Base-by-base conservation (phyloP, 192 early-diverging fungal genomes). In the Backusella westeae region DNA sequence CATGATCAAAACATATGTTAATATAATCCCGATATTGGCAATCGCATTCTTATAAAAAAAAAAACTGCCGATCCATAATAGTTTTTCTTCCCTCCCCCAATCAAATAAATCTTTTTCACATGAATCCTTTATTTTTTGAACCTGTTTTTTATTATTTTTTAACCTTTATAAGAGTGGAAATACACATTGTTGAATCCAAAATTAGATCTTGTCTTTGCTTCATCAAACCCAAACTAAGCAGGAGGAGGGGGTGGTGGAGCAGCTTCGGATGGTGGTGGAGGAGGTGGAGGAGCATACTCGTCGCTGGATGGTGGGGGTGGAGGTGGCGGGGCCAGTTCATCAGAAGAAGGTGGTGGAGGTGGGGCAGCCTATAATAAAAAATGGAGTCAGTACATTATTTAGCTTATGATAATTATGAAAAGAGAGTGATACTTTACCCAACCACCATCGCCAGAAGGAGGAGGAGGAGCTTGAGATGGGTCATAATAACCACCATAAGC, bases 221-320 rank as follows among this genome's bases (percentile, higher is more conserved):
- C 26, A 53, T 3, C n/a, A n/a, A 53, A 56, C 12, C 26, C 26
- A 19, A 32, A 71, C 42, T 44, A 71, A 49, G 46, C 46, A 0
- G 85, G 77, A 17, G 85, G 85, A 12, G 82, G 80, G 10, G 85
- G 85, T 38, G 81, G 82, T 4, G 82, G 79, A 32, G 75, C 77
- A 21, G 82, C 75, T 17, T 80, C 78, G n/a, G 74, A 63, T 67
- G 78, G 44, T 3, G 78, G 82, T 69, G 82, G 84, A 1, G 84
- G 84, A 26, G 84, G 81, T 14, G 81, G 78, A 44, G 80, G 75
- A 36, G 67, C 67, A 35, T 67, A 72, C 34, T 75, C 46, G 14
- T 80, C 75, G 19, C 77, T 71, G 23, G 82, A 70, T 23, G 81
- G 81, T 34, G 84, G 81, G 10, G 82, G 84, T 21, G 81, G 79